A percentile compares a stretch with the other conserved stretches of the same genome.
Conservation (phyloP, 768 basidiomycete species). For the Termitomyces sp. region DNA sequence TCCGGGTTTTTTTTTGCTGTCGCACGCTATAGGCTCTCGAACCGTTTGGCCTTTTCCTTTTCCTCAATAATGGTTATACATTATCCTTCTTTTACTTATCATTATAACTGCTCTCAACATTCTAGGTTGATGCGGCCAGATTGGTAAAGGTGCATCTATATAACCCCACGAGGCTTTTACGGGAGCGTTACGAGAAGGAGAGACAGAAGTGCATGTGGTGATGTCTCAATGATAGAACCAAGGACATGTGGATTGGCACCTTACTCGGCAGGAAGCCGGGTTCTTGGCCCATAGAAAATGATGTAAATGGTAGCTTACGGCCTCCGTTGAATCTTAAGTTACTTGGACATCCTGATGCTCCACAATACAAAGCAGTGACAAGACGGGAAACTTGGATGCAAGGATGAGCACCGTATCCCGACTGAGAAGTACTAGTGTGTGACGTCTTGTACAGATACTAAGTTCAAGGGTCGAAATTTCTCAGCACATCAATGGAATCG, state of each 20-base stretch:
- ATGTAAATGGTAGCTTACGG: not conserved
- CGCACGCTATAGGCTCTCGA: too few relatives aligned
- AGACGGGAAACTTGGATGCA: not conserved
- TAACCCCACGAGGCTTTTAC: not conserved
- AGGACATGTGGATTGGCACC: not conserved
- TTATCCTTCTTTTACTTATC: too few relatives aligned
- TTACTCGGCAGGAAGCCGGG: not conserved
- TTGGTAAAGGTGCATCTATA: not conserved
- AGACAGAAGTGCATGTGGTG: not conserved
- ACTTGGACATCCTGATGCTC: not conserved
- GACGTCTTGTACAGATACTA: not conserved
- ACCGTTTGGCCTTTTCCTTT: too few relatives aligned
- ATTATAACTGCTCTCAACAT: too few relatives aligned
- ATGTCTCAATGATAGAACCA: not conserved
- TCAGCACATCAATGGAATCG: not conserved
- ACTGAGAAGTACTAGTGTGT: not conserved
- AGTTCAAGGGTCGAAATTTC: not conserved
- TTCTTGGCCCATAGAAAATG: not conserved
- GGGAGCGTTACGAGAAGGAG: not conserved
- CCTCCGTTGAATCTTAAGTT: not conserved
- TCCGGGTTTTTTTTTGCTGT: too few relatives aligned
- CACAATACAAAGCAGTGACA: not conserved
- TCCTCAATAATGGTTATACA: too few relatives aligned
- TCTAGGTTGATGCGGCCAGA: too few relatives aligned
- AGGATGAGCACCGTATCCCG: not conserved